phyloP scores from a whole-genome alignment of 164 flowering plant species.

The Chimonanthus salicifolius region DNA sequence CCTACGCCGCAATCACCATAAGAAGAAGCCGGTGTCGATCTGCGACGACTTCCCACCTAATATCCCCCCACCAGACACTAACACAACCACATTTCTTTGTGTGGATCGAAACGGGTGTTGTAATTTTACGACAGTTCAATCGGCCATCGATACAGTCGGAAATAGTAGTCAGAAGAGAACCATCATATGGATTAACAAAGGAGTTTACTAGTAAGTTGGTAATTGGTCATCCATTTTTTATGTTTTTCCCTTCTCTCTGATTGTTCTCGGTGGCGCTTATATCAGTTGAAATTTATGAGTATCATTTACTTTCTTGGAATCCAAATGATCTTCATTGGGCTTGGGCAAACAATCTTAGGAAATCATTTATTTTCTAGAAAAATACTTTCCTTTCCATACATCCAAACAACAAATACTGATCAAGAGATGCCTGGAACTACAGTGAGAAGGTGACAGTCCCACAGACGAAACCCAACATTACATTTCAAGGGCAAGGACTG shows the following conservation, averaged over 20 bases:
- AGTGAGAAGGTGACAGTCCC: slow-evolving; percentile 82
- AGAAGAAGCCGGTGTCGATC: slow-evolving; percentile 16
- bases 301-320: too few relatives aligned
- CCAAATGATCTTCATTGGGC: not conserved
- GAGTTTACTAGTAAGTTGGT: slow-evolving; percentile 66
- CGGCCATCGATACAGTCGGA: slow-evolving; percentile 70
- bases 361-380: too few relatives aligned
- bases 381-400: too few relatives aligned
- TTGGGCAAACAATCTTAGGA: not conserved
- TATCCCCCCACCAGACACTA: slow-evolving; percentile 61
- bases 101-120: slow-evolving; percentile 88
- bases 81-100: slow-evolving; percentile 55
- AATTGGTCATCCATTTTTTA: too few relatives aligned
- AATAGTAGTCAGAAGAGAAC: slow-evolving; percentile 48
- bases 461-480: slow-evolving; percentile 63
- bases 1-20: slow-evolving; percentile 18
- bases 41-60: slow-evolving; percentile 63
- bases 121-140: slow-evolving; percentile 78
- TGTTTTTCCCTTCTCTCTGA: too few relatives aligned
- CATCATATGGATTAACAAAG: slow-evolving; percentile 73
- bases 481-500: slow-evolving; percentile 93
- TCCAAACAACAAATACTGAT: not conserved
- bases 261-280: too few relatives aligned
- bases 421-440: slow-evolving; percentile 6
- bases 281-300: too few relatives aligned